Percentiles rank a stretch among this genome's conserved stretches.
These are phyloP conservation scores for Penicillium nucicola DNA, from an alignment of 495 filamentous ascomycete genomes.

Conservation along the genomic window DNA sequence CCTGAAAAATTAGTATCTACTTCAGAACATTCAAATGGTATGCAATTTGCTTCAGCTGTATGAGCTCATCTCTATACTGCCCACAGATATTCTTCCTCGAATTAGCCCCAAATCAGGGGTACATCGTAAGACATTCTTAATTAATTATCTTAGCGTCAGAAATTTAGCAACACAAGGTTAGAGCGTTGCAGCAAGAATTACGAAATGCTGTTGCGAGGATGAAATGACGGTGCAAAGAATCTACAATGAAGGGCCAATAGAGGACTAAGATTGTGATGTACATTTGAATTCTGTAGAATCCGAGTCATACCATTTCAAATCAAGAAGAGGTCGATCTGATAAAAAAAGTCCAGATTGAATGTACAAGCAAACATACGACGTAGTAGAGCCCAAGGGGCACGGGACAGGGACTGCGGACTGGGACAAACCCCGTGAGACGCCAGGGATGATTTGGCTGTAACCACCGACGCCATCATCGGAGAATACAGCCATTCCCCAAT, in stretches of 20 bases:
- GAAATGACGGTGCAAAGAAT: background rate
- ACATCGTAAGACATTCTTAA: background rate
- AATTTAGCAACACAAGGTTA: background rate
- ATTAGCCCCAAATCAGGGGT: background rate
- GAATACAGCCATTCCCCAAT: conserved; percentile 1
- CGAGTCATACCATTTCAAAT: background rate
- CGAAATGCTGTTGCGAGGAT: background rate
- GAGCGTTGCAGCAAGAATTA: background rate
- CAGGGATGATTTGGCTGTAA: background rate
- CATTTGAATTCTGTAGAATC: background rate
- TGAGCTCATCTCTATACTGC: too few relatives aligned
- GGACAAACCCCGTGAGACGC: background rate
- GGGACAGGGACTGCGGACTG: background rate
- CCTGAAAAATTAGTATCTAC: too few relatives aligned
- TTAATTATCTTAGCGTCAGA: background rate
- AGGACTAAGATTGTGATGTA: conserved; percentile 1
- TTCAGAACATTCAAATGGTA: too few relatives aligned
- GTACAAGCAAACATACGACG: background rate
- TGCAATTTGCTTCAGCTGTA: too few relatives aligned
- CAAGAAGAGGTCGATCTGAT: background rate
- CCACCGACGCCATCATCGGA: background rate
- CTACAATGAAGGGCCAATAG: background rate
- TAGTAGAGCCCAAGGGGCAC: background rate
- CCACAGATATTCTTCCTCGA: too few relatives aligned
- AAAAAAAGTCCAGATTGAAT: background rate